Percentiles rank a stretch among this genome's conserved stretches.
phyloP scores from a whole-genome alignment of 2,329 filamentous ascomycete genomes.

The Thyridium curvatum region DNA sequence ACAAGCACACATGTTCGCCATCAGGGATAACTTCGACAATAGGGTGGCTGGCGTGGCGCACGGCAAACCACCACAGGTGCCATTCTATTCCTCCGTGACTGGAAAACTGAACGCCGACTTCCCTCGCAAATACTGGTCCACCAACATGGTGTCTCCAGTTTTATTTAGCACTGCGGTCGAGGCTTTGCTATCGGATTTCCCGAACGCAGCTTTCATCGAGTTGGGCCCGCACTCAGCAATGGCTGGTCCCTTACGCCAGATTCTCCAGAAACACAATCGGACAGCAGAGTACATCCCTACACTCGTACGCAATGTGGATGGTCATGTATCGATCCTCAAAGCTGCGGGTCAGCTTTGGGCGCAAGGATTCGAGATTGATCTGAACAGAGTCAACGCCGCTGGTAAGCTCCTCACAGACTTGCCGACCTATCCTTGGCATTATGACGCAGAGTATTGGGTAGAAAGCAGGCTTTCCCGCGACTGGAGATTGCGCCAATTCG shows the following conservation, averaged over 20 bases:
- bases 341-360: slow-evolving; percentile 6
- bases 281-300: slow-evolving; percentile 3
- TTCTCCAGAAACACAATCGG: slow-evolving; percentile 14
- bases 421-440: slow-evolving; percentile 20
- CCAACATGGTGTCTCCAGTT: slow-evolving; percentile 25
- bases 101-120: neutral
- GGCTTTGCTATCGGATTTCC: neutral
- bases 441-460: slow-evolving; percentile 18
- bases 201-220: slow-evolving; percentile 3
- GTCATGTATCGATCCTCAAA: slow-evolving; percentile 1
- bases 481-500: slow-evolving; percentile 15
- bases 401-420: slow-evolving; percentile 12
- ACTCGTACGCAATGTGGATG: slow-evolving; percentile 2
- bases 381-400: neutral
- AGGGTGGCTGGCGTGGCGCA: neutral
- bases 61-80: neutral
- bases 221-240: slow-evolving; percentile 16
- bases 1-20: slow-evolving; percentile 2
- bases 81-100: slow-evolving; percentile 1
- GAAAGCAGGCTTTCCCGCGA: slow-evolving; percentile 21
- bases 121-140: slow-evolving; percentile 19
- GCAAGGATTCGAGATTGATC: neutral
- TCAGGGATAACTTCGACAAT: neutral
- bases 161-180: slow-evolving; percentile 21
- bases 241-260: slow-evolving; percentile 16